phyloP scores from a whole-genome alignment of 768 basidiomycete species.

The Lentinula sp. region DNA sequence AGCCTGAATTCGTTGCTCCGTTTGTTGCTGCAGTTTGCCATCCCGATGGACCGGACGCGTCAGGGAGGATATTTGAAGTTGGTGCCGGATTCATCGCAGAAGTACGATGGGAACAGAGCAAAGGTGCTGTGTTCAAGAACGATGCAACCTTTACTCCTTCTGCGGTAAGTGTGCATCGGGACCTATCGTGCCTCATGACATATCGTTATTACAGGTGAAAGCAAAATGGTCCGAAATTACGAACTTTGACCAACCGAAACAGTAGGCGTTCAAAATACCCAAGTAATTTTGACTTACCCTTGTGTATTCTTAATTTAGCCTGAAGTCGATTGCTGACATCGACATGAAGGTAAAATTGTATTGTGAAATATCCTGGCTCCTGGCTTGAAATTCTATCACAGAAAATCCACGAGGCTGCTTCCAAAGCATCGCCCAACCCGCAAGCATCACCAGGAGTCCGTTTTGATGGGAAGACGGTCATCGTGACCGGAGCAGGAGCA shows the following conservation, averaged over 20 bases:
- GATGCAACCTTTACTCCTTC: constrained; percentile 91
- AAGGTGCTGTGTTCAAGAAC: constrained; percentile 84
- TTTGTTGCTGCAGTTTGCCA: constrained; percentile 86
- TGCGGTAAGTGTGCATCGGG: constrained; percentile 52
- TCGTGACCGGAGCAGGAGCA: constrained; percentile 92
- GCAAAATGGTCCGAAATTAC: constrained; percentile 76
- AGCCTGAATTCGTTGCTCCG: constrained; percentile 92
- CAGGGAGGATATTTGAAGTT: constrained; percentile 83
- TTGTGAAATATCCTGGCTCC: background rate
- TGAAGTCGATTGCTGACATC: constrained; percentile 55
- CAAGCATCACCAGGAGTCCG: constrained; percentile 67
- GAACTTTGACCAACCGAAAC: constrained; percentile 66
- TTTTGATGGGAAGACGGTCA: constrained; percentile 85
- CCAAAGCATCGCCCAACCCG: constrained; percentile 55
- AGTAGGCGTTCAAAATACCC: constrained; percentile 40
- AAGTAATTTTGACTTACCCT: constrained; percentile 1
- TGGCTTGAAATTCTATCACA: constrained; percentile 10
- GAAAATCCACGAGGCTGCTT: constrained; percentile 60
- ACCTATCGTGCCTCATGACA: background rate
- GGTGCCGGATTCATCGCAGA: constrained; percentile 92
- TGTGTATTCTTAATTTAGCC: constrained; percentile 35
- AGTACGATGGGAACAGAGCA: constrained; percentile 88
- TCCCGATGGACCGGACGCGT: constrained; percentile 74
- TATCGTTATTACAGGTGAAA: constrained; percentile 51
- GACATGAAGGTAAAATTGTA: constrained; percentile 41